Base-by-base conservation (phyloP, 2,329 filamentous ascomycete species). In the Aspergillus ibericus region DNA sequence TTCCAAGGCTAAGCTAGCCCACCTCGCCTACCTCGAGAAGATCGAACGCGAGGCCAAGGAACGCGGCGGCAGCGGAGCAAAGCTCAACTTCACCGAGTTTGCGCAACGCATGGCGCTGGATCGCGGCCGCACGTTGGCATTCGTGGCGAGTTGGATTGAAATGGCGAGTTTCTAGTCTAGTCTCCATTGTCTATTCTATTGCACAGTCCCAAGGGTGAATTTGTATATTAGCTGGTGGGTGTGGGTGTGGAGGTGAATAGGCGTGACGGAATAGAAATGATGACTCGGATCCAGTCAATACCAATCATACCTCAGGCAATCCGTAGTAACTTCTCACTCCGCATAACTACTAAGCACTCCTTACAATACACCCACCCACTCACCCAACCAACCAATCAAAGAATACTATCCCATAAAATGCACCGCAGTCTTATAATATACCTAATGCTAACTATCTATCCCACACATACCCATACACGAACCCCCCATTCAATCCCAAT, bases 141-240 rank as follows among this genome's bases (percentile, higher is more conserved):
- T 96, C 74, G 81, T 97, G 48, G 91, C 91, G 59, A 91, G 86
- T 68, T 98, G 93, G 93, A 91, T 97, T 74, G 93, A 97, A 63
- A 82, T 86, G 82, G 84, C 84, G 67, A 81, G 81, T 72, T 85
- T 87, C 70, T 86, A 63, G 58, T 6, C 29, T 32, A 32, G 8
- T 9, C 32, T 38, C 4, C 32, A 47, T 42, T 44, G 16, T 38
- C 5, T 5, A 10, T 18, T 9, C 22, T 38, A 16, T 52, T 6
- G 9, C 29, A 3, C 29, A 3, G 12, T 10, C 29, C 29, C 6
- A 18, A 10, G 5, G n/a, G 8, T 27, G 35, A 9, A 8, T n/a
- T 20, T 50, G 34, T n/a, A 50, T 50, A 25, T 6, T 22, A 35
- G 13, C 13, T 36, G 5, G 18, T 49, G 27, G 2, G 20, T 29